phyloP scores from a whole-genome alignment of 2,329 filamentous ascomycete genomes.

The Scedosporium aurantiacum region DNA sequence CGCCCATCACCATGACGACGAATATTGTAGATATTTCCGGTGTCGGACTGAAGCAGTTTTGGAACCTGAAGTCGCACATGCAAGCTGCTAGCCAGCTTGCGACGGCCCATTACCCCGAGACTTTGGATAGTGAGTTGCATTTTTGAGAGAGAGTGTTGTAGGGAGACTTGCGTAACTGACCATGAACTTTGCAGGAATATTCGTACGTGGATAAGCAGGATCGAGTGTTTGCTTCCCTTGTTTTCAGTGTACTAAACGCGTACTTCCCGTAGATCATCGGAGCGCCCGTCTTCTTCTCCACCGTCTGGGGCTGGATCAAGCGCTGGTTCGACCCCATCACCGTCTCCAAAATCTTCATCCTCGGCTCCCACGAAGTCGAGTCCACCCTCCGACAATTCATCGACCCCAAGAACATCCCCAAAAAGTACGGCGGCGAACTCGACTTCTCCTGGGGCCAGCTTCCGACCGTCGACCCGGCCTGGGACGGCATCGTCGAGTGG shows the following conservation, averaged over 20 bases:
- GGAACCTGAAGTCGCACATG: slow-evolving; percentile 91
- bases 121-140: slow-evolving; percentile 66
- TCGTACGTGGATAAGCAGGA: slow-evolving; percentile 5
- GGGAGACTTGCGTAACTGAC: neutral
- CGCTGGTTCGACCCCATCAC: slow-evolving; percentile 92
- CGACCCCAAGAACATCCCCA: slow-evolving; percentile 71
- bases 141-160: neutral
- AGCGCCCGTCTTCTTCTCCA: slow-evolving; percentile 82
- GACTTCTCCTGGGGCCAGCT: slow-evolving; percentile 72
- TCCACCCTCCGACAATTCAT: slow-evolving; percentile 73
- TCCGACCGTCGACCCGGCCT: slow-evolving; percentile 57
- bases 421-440: slow-evolving; percentile 77
- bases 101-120: slow-evolving; percentile 92
- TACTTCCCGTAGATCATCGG: slow-evolving; percentile 60
- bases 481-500: slow-evolving; percentile 39
- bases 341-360: slow-evolving; percentile 91
- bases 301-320: slow-evolving; percentile 91
- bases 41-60: slow-evolving; percentile 86
- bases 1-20: slow-evolving; percentile 84
- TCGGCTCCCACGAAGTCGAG: slow-evolving; percentile 61
- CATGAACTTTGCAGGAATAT: slow-evolving; percentile 7
- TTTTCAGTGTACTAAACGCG: slow-evolving; percentile 17
- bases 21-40: slow-evolving; percentile 91
- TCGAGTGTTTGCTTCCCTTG: neutral
- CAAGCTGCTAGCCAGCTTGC: slow-evolving; percentile 81